Evolutionary conservation across 768 basidiomycete species (phyloP), one percentile per base, ranked within the genome.

Genomic region (Rhodotorula graminis): DNA sequence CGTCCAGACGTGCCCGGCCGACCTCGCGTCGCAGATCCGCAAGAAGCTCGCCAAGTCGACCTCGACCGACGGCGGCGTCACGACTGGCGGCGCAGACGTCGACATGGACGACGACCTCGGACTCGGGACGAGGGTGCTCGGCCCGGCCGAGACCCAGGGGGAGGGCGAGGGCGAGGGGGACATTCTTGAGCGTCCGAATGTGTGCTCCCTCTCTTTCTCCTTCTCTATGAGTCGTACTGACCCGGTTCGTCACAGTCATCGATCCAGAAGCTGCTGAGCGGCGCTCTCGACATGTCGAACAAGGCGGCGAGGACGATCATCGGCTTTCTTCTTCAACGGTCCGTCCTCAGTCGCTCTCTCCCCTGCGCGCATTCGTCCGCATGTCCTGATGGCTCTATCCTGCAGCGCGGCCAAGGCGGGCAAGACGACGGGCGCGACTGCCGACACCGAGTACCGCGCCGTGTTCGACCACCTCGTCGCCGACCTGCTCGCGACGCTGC

Each of bases 1-100:
- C n/a, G 89, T 98, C 3, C 96, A 99, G 79, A 95, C 93, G 0
- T 94, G 92, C 9, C 89, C 92, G 0, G 89, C 92, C 74, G 91
- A 92, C 74, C 88, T 95, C n/a, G 85, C 88, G 0, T 52, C 55
- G 0, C 57, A 71, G 15, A 66, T 81, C 42, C 66, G 58, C 27
- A 40, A 47, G 2, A 77, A 75, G 40, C 57, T 80, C 27, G 61
- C 67, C 14, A n/a, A 85, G 87, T 64, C 27, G 23, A 42, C 31
- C 4, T 7, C 7, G 29, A 84, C 71, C 84, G 82, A 71, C 85
- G 91, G 46, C 25, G 58, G 21, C 33, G 33, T 5, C 18, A 11
- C 15, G 11, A 49, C 64, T 42, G 47, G 31, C 29, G 59, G 61
- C 44, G 64, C 46, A 19, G 53, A 68, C 59, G 8, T 31, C 46